Conservation (phyloP, 2,329 filamentous ascomycete genomes). For the Ascochyta rabiei region DNA sequence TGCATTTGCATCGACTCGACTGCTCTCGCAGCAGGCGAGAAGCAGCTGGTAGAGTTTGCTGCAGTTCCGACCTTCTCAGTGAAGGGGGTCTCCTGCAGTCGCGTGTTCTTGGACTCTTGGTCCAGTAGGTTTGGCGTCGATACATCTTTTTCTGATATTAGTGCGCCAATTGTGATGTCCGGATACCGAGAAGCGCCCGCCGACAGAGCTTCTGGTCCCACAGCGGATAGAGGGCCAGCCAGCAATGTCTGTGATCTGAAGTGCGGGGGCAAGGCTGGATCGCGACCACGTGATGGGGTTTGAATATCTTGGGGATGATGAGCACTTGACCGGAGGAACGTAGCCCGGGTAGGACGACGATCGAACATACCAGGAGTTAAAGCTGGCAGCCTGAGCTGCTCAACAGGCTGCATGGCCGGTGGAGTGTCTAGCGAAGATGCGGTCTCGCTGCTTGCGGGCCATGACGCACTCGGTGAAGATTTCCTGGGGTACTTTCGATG, state of each 20-base stretch:
- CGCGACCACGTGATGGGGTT: constrained; percentile 1
- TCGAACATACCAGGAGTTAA: constrained; percentile 8
- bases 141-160: constrained; percentile 34
- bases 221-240: constrained; percentile 12
- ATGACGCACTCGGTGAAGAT: constrained; percentile 5
- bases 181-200: constrained; percentile 28
- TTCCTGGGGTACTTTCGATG: constrained; percentile 38
- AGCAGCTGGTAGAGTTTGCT: constrained; percentile 15
- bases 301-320: constrained; percentile 3
- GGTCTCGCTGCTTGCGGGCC: constrained; percentile 17
- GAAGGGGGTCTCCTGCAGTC: constrained; percentile 14
- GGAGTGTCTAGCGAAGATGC: constrained; percentile 19
- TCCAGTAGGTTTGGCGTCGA: constrained; percentile 23
- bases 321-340: background rate
- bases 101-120: constrained; percentile 23
- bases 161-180: constrained; percentile 34
- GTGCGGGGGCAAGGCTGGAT: constrained; percentile 3
- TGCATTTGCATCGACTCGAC: constrained; percentile 43
- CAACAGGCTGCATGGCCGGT: background rate
- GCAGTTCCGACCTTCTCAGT: constrained; percentile 5
- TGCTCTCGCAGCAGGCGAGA: constrained; percentile 32
- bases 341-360: no score
- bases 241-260: background rate
- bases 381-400: constrained; percentile 9
- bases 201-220: constrained; percentile 13